phyloP scores from a whole-genome alignment of 257 asterid genomes.

The Primulina tabacum region DNA sequence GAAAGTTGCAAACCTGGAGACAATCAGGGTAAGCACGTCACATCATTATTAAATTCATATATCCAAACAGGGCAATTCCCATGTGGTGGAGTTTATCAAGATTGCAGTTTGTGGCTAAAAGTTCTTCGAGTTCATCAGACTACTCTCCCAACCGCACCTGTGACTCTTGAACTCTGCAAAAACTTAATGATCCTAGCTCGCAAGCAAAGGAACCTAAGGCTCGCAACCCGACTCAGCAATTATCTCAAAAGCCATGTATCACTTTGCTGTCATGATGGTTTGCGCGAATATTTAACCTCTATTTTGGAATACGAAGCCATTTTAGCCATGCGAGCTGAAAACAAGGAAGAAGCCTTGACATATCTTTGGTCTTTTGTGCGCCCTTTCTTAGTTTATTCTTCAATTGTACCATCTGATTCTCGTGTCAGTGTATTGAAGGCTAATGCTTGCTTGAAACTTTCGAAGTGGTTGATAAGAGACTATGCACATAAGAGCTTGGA shows the following conservation, averaged over 20 bases:
- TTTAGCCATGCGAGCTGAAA: slow-evolving; percentile 69
- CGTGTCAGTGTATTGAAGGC: slow-evolving; percentile 67
- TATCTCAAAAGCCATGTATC: slow-evolving; percentile 57
- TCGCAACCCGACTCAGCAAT: slow-evolving; percentile 72
- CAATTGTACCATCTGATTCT: slow-evolving; percentile 41
- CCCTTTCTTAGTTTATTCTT: slow-evolving; percentile 55
- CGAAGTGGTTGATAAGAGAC: slow-evolving; percentile 68
- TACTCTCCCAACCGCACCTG: slow-evolving; percentile 56
- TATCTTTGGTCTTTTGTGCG: slow-evolving; percentile 73
- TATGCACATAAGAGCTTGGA: slow-evolving; percentile 42
- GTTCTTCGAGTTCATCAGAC: slow-evolving; percentile 73
- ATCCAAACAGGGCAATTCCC: slow-evolving; percentile 68
- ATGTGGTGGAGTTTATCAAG: slow-evolving; percentile 60
- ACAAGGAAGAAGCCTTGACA: slow-evolving; percentile 64
- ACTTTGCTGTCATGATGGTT: slow-evolving; percentile 50
- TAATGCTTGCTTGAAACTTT: slow-evolving; percentile 91
- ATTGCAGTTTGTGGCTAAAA: slow-evolving; percentile 93
- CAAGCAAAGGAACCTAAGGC: slow-evolving; percentile 71
- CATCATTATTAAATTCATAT: slow-evolving; percentile 59
- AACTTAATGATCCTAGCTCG: slow-evolving; percentile 72
- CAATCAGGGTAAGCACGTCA: slow-evolving; percentile 42
- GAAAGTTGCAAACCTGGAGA: slow-evolving; percentile 49
- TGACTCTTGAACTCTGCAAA: slow-evolving; percentile 79
- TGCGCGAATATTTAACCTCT: slow-evolving; percentile 50
- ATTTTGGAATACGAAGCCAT: slow-evolving; percentile 68